These are phyloP conservation scores for Peronospora farinosa DNA, from an alignment of 352 stramenopile genomes.

Conservation along the genomic window DNA sequence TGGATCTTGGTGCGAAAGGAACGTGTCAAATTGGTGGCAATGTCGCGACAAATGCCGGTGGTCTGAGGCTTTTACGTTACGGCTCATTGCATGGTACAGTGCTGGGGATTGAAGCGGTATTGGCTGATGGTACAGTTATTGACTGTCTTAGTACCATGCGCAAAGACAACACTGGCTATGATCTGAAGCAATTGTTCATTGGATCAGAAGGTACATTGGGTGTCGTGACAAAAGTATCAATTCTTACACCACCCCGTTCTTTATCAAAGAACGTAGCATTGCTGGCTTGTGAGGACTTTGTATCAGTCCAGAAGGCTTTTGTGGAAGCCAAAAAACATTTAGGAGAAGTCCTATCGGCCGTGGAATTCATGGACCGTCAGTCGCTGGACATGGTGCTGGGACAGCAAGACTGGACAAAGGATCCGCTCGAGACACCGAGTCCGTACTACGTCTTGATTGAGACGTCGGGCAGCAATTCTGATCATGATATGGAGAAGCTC, in stretches of 20 bases:
- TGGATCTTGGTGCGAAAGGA: slow-evolving; percentile 96
- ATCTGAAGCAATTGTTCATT: slow-evolving; percentile 30
- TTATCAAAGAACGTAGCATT: slow-evolving; percentile 85
- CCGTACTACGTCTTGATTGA: slow-evolving; percentile 95
- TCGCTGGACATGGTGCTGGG: slow-evolving; percentile 84
- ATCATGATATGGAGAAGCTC: slow-evolving; percentile 91
- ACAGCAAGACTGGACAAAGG: slow-evolving; percentile 61
- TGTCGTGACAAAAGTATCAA: slow-evolving; percentile 77
- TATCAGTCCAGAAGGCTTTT: slow-evolving; percentile 74
- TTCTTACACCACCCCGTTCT: slow-evolving; percentile 33
- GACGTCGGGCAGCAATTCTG: slow-evolving; percentile 87
- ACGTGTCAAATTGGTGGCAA: slow-evolving; percentile 97
- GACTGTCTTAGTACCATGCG: slow-evolving; percentile 48
- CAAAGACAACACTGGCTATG: slow-evolving; percentile 94
- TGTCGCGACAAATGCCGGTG: slow-evolving; percentile 93
- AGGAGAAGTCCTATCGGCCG: slow-evolving; percentile 91
- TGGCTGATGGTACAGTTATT: slow-evolving; percentile 87
- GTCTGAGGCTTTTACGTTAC: slow-evolving; percentile 91
- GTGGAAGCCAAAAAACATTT: slow-evolving; percentile 82
- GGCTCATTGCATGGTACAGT: slow-evolving; percentile 92
- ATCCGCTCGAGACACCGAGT: slow-evolving; percentile 53
- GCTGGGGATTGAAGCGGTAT: slow-evolving; percentile 92
- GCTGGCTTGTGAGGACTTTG: slow-evolving; percentile 87
- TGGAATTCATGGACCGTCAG: slow-evolving; percentile 93
- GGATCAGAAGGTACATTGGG: slow-evolving; percentile 96